Conservation (phyloP, 805 yeast genomes). For the Dipodascus albidus region DNA sequence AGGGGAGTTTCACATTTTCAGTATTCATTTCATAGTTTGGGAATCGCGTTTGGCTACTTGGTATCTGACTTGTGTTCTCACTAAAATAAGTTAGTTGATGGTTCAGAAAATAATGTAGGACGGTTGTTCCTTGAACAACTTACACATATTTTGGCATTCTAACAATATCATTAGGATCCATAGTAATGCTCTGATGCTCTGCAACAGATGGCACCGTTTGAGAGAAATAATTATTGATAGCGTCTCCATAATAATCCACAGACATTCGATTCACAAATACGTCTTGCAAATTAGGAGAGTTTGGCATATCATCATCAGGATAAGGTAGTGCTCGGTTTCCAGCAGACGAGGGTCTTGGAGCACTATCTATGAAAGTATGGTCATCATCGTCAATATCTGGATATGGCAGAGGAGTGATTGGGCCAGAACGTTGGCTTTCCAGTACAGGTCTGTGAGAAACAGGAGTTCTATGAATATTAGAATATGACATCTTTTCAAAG, state of each 20-base stretch:
- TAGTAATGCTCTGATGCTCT: neutral
- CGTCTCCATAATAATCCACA: neutral
- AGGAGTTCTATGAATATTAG: neutral
- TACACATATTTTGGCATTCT: too few species aligned
- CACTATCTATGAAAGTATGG: neutral
- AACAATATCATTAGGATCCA: too few species aligned
- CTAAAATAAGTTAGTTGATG: neutral
- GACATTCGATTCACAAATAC: neutral
- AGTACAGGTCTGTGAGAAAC: neutral
- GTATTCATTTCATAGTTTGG: too few species aligned
- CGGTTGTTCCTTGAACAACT: neutral
- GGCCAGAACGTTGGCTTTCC: neutral
- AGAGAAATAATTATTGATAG: neutral
- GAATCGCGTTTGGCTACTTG: neutral
- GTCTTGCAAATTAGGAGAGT: neutral
- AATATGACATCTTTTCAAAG: neutral
- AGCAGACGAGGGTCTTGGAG: neutral
- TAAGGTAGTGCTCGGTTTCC: neutral
- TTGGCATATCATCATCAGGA: neutral
- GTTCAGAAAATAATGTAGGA: neutral
- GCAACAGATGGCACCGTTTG: too few species aligned
- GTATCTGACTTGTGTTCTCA: neutral
- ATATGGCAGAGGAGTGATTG: neutral
- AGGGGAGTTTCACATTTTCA: too few species aligned
- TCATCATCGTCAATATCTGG: neutral